These are phyloP conservation scores for Austroboletus niveus DNA, from an alignment of 1,284 basidiomycete species.

Conservation along the genomic window DNA sequence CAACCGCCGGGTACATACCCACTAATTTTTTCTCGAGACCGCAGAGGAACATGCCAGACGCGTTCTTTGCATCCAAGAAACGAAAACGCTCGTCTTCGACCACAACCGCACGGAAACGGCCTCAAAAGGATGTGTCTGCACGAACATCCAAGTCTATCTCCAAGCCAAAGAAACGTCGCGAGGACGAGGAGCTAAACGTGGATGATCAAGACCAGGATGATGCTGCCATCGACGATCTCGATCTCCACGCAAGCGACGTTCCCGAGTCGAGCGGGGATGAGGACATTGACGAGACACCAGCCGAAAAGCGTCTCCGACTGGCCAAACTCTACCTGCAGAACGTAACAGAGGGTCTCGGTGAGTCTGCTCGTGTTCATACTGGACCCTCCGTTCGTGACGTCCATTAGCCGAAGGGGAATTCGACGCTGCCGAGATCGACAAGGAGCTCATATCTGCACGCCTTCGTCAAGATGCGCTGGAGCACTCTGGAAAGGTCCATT, in stretches of 20 bases:
- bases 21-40: constrained; percentile 18
- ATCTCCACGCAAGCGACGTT: constrained; percentile 64
- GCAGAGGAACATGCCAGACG: constrained; percentile 60
- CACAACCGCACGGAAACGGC: constrained; percentile 26
- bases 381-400: constrained; percentile 1
- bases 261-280: constrained; percentile 70
- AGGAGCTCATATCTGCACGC: constrained; percentile 86
- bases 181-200: constrained; percentile 73
- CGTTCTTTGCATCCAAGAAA: constrained; percentile 78
- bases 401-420: constrained; percentile 74
- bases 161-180: constrained; percentile 35
- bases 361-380: constrained; percentile 27
- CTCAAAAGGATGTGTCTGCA: constrained; percentile 15
- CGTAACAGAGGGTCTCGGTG: constrained; percentile 77
- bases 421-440: constrained; percentile 92
- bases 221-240: constrained; percentile 75
- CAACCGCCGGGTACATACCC: constrained; percentile 10
- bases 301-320: constrained; percentile 88
- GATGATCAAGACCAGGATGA: constrained; percentile 61
- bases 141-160: constrained; percentile 27
- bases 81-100: constrained; percentile 52
- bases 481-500: constrained; percentile 81
- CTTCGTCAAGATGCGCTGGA: constrained; percentile 88
- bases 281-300: constrained; percentile 87
- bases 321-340: constrained; percentile 90